Percentiles rank a stretch among this genome's conserved stretches.
phyloP scores from a whole-genome alignment of 169 alveolate species.

The Plasmodium relictum region DNA sequence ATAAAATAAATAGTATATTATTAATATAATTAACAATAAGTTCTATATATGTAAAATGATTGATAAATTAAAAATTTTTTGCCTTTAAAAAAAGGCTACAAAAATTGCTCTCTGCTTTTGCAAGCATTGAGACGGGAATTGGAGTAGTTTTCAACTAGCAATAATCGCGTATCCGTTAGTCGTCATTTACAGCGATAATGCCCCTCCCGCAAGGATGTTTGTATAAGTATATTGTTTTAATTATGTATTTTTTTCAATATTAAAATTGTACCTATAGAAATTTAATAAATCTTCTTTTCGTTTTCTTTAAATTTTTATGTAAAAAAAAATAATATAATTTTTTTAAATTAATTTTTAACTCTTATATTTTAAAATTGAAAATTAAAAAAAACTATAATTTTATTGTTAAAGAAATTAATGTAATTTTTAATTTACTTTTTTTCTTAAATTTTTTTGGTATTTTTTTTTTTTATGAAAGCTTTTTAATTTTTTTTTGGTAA shows the following conservation, averaged over 20 bases:
- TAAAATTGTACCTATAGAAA: conserved; percentile 35
- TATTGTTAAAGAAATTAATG: background rate
- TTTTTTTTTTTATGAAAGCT: too few species aligned
- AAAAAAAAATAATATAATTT: conserved; percentile 16
- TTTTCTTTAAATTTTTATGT: background rate
- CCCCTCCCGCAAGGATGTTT: conserved; percentile 98
- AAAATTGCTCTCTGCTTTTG: conserved; percentile 95
- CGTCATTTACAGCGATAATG: conserved; percentile 99
- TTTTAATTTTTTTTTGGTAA: too few species aligned
- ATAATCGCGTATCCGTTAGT: conserved; percentile 99
- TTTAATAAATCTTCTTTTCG: background rate
- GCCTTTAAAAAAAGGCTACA: conserved; percentile 90
- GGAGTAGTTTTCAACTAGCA: conserved; percentile 99
- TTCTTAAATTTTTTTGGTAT: too few species aligned
- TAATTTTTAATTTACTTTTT: background rate
- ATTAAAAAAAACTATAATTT: background rate
- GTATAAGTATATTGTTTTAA: background rate
- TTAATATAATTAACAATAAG: too few species aligned
- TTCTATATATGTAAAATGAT: too few species aligned
- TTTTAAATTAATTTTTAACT: background rate
- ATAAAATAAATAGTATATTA: too few species aligned
- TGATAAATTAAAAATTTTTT: background rate
- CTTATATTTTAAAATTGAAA: background rate
- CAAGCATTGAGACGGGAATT: conserved; percentile 95
- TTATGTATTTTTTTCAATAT: conserved; percentile 65